phyloP scores from a whole-genome alignment of 1,139 yeast genomes.

The Suhomyces wounanorum region DNA sequence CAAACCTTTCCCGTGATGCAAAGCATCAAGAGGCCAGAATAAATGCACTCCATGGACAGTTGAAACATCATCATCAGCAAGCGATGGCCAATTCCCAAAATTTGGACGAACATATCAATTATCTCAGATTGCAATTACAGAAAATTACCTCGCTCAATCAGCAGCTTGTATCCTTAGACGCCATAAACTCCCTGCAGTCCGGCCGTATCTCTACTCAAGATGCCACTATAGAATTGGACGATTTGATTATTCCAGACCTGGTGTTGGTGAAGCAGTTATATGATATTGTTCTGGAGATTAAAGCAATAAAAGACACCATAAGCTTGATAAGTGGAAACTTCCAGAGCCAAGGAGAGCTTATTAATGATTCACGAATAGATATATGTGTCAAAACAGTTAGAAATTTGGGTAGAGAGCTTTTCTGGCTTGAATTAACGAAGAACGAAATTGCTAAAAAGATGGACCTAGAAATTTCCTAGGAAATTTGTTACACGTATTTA shows the following conservation, averaged over 20 bases:
- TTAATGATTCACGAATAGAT: slow-evolving; percentile 46
- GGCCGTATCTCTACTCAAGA: slow-evolving; percentile 23
- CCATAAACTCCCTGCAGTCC: slow-evolving; percentile 24
- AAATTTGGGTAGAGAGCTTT: slow-evolving; percentile 74
- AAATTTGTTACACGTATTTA: too few relatives aligned
- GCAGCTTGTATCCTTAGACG: slow-evolving; percentile 27
- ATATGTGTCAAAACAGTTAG: slow-evolving; percentile 59
- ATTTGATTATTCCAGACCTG: slow-evolving; percentile 45
- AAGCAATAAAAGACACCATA: slow-evolving; percentile 68
- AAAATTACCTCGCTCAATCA: slow-evolving; percentile 30
- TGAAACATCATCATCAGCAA: slow-evolving; percentile 39
- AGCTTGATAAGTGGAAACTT: slow-evolving; percentile 59
- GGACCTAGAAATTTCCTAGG: slow-evolving; percentile 17
- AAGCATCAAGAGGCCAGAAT: slow-evolving; percentile 24
- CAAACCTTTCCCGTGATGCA: slow-evolving; percentile 6
- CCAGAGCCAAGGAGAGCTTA: slow-evolving; percentile 33
- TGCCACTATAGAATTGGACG: slow-evolving; percentile 30
- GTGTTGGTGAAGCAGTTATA: slow-evolving; percentile 53
- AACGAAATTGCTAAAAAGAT: slow-evolving; percentile 33
- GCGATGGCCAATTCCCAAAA: slow-evolving; percentile 40
- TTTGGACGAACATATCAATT: slow-evolving; percentile 35
- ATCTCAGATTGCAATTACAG: slow-evolving; percentile 34
- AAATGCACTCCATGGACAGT: slow-evolving; percentile 34
- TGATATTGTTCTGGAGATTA: slow-evolving; percentile 63
- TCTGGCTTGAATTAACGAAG: slow-evolving; percentile 49